Evolutionary conservation across 2,329 filamentous ascomycete species (phyloP).

Genomic region (Cadophora gregata): DNA sequence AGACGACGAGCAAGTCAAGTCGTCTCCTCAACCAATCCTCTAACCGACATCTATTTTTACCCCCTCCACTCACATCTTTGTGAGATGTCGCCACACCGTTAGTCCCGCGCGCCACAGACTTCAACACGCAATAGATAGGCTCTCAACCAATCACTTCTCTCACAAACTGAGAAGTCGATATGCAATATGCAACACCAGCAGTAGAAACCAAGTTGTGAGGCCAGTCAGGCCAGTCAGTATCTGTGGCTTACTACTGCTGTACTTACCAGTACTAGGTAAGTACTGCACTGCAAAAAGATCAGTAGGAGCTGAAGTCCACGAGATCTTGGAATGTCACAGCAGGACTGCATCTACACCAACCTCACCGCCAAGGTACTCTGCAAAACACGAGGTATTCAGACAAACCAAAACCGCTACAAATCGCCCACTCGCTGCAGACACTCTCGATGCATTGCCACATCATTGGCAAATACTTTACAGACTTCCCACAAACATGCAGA

Average conservation of each 20-base stretch:
- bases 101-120: background rate
- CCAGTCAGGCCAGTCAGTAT: background rate
- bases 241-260: background rate
- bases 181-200: background rate
- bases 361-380: background rate
- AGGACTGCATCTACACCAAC: background rate
- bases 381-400: too few relatives aligned
- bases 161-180: background rate
- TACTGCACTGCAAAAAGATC: background rate
- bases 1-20: background rate
- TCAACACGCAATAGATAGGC: background rate
- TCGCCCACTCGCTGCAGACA: too few relatives aligned
- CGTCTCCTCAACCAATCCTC: conserved; percentile 2
- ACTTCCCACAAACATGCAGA: too few relatives aligned
- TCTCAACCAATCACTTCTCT: background rate
- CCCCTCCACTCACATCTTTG: background rate
- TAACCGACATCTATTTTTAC: conserved; percentile 9
- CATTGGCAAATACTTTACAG: too few relatives aligned
- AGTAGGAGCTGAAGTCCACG: background rate
- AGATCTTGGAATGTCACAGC: background rate
- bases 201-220: background rate
- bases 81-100: conserved; percentile 1
- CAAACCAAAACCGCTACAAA: too few relatives aligned
- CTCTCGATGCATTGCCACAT: too few relatives aligned
- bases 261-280: background rate